A percentile compares a stretch with the other conserved stretches of the same genome.
These are phyloP conservation scores for Dendrostoma leiphaemia DNA, from an alignment of 2,329 filamentous ascomycete genomes.

Conservation along the genomic window DNA sequence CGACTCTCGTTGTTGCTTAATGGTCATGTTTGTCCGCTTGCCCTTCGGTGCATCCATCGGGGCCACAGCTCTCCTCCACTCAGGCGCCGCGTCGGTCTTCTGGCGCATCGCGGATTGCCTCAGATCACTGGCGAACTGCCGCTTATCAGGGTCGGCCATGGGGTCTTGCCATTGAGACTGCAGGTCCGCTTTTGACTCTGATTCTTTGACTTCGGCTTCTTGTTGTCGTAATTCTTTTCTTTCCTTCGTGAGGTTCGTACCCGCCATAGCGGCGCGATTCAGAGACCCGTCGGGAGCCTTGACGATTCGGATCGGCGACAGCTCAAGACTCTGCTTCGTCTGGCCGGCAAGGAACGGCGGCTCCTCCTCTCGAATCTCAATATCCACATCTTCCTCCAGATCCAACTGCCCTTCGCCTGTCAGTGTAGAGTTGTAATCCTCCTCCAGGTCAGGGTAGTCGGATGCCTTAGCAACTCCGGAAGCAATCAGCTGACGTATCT, in stretches of 20 bases:
- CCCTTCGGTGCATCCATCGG: conserved; percentile 79
- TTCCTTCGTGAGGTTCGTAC: conserved; percentile 84
- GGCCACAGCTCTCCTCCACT: conserved; percentile 86
- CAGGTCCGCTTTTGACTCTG: conserved; percentile 78
- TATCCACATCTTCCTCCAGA: conserved; percentile 94
- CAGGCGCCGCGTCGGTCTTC: conserved; percentile 70
- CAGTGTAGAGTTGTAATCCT: conserved; percentile 86
- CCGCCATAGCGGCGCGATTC: conserved; percentile 93
- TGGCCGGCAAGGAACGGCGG: conserved; percentile 94
- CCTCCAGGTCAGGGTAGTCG: conserved; percentile 91
- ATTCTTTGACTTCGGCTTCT: conserved; percentile 76
- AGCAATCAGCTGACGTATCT: conserved; percentile 93
- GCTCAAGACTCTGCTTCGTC: conserved; percentile 91
- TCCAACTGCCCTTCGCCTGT: conserved; percentile 85
- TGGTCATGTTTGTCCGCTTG: conserved; percentile 84
- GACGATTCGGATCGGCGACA: conserved; percentile 93
- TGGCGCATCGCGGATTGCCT: conserved; percentile 62
- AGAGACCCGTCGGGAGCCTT: conserved; percentile 98
- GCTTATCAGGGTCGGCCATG: conserved; percentile 81
- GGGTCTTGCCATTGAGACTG: conserved; percentile 95
- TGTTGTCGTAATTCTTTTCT: conserved; percentile 84
- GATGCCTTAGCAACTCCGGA: conserved; percentile 90
- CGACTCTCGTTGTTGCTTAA: conserved; percentile 90
- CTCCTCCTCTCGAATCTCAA: conserved; percentile 94
- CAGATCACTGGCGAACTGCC: conserved; percentile 86